Evolutionary conservation across 1,139 yeast species (phyloP).

Genomic region (Pneumocystis canis): DNA sequence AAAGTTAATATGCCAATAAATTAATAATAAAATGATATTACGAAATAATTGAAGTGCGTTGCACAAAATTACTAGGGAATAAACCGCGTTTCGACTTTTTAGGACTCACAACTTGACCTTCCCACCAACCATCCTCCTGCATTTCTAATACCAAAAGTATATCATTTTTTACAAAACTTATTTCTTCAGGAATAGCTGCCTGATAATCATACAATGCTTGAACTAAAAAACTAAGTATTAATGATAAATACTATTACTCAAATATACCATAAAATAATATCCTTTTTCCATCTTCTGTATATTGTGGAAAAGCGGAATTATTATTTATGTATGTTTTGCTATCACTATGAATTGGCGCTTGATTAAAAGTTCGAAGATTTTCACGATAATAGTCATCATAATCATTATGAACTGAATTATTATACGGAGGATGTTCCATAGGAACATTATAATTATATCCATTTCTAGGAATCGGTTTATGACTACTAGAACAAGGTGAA

Average conservation of each 20-base stretch:
- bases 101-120: conserved; percentile 48
- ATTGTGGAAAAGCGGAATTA: background rate
- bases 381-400: background rate
- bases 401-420: background rate
- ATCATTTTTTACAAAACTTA: conserved; percentile 61
- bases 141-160: conserved; percentile 51
- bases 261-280: conserved; percentile 9
- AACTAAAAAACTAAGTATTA: background rate
- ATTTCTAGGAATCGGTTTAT: background rate
- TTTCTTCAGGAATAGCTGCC: conserved; percentile 69
- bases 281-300: conserved; percentile 11
- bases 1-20: background rate
- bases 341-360: background rate
- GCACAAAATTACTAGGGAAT: conserved; percentile 58
- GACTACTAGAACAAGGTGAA: background rate
- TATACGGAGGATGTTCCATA: background rate
- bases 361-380: background rate
- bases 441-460: background rate
- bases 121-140: conserved; percentile 88
- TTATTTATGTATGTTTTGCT: background rate
- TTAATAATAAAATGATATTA: background rate
- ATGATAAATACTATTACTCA: background rate
- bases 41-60: background rate
- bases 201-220: conserved; percentile 58
- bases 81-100: conserved; percentile 47